phyloP scores from a whole-genome alignment of 805 yeast genomes.

The Kodamaea laetipori region DNA sequence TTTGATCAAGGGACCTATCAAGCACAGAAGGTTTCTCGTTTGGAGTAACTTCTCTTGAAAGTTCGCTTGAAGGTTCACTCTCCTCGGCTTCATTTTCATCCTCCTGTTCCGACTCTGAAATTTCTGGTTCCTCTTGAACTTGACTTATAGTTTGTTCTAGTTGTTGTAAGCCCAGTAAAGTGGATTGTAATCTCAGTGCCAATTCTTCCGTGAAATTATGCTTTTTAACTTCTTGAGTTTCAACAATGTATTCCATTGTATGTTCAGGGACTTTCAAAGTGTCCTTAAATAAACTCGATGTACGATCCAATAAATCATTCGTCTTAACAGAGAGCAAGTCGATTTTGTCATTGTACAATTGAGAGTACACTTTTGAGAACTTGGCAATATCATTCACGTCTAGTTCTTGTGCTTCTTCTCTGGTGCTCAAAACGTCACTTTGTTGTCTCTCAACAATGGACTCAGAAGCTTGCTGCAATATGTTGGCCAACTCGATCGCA shows the following conservation, averaged over 20 bases:
- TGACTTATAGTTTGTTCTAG: slow-evolving; percentile 13
- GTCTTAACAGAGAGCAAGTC: slow-evolving; percentile 13
- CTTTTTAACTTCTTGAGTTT: slow-evolving; percentile 16
- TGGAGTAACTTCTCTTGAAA: neutral
- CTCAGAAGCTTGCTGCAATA: slow-evolving; percentile 49
- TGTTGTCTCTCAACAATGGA: slow-evolving; percentile 24
- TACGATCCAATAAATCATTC: slow-evolving; percentile 6
- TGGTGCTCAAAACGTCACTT: neutral
- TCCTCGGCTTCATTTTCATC: slow-evolving; percentile 9
- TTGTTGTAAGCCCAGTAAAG: slow-evolving; percentile 18
- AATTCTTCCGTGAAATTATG: slow-evolving; percentile 22
- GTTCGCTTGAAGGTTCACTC: slow-evolving; percentile 1
- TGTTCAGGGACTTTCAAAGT: slow-evolving; percentile 7
- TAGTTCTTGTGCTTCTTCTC: neutral
- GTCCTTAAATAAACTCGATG: neutral
- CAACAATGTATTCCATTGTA: slow-evolving; percentile 21
- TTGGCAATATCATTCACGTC: slow-evolving; percentile 7
- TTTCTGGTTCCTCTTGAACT: slow-evolving; percentile 13
- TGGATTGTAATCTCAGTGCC: slow-evolving; percentile 16
- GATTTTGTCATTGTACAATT: slow-evolving; percentile 15
- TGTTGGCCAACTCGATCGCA: slow-evolving; percentile 57
- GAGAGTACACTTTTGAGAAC: slow-evolving; percentile 9
- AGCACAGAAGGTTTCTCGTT: neutral
- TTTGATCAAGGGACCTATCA: slow-evolving; percentile 5
- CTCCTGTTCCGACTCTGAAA: slow-evolving; percentile 11